Conservation (phyloP, 169 alveolate genomes). For the Plasmodium chabaudi region DNA sequence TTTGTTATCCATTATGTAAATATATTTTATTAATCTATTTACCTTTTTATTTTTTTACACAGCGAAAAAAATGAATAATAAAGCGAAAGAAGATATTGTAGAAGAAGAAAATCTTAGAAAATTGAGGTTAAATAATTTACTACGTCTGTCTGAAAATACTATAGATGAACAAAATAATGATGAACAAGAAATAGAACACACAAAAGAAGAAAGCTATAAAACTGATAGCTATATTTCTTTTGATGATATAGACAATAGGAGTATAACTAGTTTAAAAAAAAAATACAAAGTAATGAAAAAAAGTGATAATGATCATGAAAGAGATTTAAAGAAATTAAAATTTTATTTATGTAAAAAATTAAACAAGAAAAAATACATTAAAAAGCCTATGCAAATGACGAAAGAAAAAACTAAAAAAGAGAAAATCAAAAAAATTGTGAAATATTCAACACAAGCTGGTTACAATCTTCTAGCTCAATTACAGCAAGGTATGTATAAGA, state of each 20-base stretch:
- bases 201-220: conserved; percentile 2
- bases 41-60: neutral
- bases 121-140: conserved; percentile 26
- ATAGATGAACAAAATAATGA: conserved; percentile 9
- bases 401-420: conserved; percentile 28
- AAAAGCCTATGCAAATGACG: neutral
- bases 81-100: conserved; percentile 29
- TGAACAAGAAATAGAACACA: conserved; percentile 15
- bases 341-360: conserved; percentile 54
- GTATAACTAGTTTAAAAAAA: conserved; percentile 38
- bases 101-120: conserved; percentile 46
- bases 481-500: conserved; percentile 25
- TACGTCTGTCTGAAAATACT: neutral
- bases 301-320: conserved; percentile 11
- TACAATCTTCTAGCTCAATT: conserved; percentile 41
- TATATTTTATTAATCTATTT: neutral
- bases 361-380: conserved; percentile 41
- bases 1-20: neutral
- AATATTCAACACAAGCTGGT: conserved; percentile 29
- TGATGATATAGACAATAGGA: conserved; percentile 25
- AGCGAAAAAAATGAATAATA: conserved; percentile 28
- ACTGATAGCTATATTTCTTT: conserved; percentile 38
- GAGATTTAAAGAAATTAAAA: conserved; percentile 48
- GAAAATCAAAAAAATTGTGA: conserved; percentile 16
- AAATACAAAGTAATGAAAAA: conserved; percentile 47